A percentile compares a stretch with the other conserved stretches of the same genome.
Conservation (phyloP, 75 land plant genomes). For the Selaginella tamariscina region DNA sequence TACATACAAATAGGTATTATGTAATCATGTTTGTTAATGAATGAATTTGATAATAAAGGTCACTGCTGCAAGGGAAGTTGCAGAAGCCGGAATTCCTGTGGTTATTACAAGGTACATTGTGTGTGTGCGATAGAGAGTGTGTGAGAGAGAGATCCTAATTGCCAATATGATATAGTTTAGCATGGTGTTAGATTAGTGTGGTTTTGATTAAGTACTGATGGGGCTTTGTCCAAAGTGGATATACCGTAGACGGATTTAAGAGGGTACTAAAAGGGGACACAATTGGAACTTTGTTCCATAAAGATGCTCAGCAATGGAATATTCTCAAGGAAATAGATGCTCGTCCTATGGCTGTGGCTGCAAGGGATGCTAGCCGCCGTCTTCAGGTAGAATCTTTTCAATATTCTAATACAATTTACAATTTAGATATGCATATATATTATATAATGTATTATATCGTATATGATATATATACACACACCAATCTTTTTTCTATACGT, state of each 20-base stretch:
- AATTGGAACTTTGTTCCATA: constrained; percentile 86
- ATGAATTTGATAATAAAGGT: too few species aligned
- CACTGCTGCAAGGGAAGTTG: constrained; percentile 69
- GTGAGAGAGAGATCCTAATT: too few species aligned
- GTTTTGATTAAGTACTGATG: too few species aligned
- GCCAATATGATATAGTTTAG: too few species aligned
- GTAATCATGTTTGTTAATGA: too few species aligned
- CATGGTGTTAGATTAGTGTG: too few species aligned
- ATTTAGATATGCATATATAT: too few species aligned
- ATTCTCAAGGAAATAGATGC: constrained; percentile 39
- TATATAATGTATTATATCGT: not conserved
- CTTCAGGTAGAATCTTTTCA: constrained; percentile 51
- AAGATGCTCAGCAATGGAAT: constrained; percentile 56
- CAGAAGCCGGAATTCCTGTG: constrained; percentile 77
- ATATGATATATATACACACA: not conserved
- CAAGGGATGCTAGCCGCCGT: constrained; percentile 67
- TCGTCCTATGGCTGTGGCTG: constrained; percentile 90
- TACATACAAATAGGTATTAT: too few species aligned
- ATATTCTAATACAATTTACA: not conserved
- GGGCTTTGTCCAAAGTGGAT: constrained; percentile 47
- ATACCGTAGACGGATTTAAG: constrained; percentile 44
- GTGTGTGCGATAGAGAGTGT: not conserved
- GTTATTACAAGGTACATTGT: constrained; percentile 64
- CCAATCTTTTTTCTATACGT: not conserved
- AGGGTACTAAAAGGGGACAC: constrained; percentile 64